Conservation (phyloP, 2,329 filamentous ascomycete species). For the Lachnellula subtilissima region DNA sequence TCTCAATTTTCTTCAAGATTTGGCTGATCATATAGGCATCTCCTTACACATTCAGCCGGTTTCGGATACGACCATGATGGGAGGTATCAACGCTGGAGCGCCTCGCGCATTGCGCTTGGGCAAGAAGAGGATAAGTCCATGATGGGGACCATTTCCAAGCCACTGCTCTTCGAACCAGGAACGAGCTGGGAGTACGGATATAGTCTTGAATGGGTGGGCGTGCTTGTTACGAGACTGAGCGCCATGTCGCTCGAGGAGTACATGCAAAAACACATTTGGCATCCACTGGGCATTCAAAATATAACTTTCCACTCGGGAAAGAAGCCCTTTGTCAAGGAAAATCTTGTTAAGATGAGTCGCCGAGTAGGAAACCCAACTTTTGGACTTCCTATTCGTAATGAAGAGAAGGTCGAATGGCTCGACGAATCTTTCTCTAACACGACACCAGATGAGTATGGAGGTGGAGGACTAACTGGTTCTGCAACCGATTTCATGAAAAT, state of each 20-base stretch:
- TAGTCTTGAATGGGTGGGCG: constrained; percentile 48
- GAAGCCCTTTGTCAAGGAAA: constrained; percentile 1
- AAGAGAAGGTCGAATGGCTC: constrained; percentile 17
- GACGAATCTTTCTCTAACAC: constrained; percentile 19
- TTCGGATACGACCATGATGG: neutral
- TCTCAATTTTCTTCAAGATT: too few relatives aligned
- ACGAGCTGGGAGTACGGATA: constrained; percentile 55
- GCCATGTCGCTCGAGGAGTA: constrained; percentile 15
- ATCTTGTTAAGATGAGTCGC: constrained; percentile 2
- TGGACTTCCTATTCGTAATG: neutral
- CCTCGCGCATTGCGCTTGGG: neutral
- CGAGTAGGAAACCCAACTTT: constrained; percentile 8
- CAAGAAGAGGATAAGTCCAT: too few relatives aligned
- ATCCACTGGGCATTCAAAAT: constrained; percentile 10
- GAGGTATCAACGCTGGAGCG: neutral
- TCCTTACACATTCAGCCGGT: too few relatives aligned
- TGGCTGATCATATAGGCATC: too few relatives aligned
- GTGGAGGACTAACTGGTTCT: neutral
- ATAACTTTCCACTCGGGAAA: constrained; percentile 13
- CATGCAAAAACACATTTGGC: constrained; percentile 17
- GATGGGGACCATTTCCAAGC: constrained; percentile 22
- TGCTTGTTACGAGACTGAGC: constrained; percentile 40
- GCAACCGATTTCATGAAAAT: neutral
- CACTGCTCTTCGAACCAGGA: constrained; percentile 59
- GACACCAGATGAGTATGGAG: constrained; percentile 30